Percentiles rank a stretch among this genome's conserved stretches.
Conservation (phyloP, 345 rosid species). For the Mercurialis annua region DNA sequence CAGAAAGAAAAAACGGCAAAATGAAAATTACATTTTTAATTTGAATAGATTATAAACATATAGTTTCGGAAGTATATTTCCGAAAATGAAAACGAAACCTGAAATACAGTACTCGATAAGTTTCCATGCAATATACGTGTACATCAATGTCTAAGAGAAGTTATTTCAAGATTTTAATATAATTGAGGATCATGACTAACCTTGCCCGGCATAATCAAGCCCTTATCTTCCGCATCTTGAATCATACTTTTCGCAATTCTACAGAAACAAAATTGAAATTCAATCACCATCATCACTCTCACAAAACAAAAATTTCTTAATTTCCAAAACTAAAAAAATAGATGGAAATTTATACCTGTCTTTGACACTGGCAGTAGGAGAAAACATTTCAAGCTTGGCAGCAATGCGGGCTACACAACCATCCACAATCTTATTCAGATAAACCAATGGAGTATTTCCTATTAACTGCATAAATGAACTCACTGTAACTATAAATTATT, state of each 20-base stretch:
- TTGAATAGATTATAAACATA: no score
- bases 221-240: conserved; percentile 80
- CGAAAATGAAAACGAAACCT: no score
- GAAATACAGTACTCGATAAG: no score
- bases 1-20: no score
- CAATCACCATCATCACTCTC: no score
- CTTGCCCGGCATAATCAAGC: conserved; percentile 78
- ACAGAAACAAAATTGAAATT: conserved; percentile 11
- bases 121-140: no score
- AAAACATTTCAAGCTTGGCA: conserved; percentile 89
- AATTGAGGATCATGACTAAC: conserved; percentile 43
- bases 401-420: conserved; percentile 77
- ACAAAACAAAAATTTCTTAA: not conserved
- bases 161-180: no score
- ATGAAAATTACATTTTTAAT: no score
- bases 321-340: not conserved
- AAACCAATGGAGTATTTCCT: conserved; percentile 95
- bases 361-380: conserved; percentile 55
- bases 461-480: conserved; percentile 49
- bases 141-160: no score
- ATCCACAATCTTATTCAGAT: conserved; percentile 76
- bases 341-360: conserved; percentile 48
- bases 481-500: not conserved
- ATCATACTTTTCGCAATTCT: conserved; percentile 94
- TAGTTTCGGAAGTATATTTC: no score